Base-by-base conservation (phyloP, 2,329 filamentous ascomycete genomes). In the Simplicillium sp. region DNA sequence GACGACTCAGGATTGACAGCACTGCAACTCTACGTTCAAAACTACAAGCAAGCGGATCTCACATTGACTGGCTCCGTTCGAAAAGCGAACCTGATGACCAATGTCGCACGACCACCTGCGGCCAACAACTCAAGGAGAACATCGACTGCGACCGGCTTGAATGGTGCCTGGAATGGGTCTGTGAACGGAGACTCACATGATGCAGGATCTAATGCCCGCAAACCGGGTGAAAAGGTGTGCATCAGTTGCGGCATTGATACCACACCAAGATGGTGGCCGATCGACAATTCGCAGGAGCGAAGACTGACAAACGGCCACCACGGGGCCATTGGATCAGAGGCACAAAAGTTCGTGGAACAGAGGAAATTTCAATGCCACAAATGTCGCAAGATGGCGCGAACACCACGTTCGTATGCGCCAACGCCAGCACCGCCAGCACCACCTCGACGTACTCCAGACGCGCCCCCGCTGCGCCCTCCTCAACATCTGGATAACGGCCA, bases 31-130 rank as follows among this genome's bases (percentile, higher is more conserved):
- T 98, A 85, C 57, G 86, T 84, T 35, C 82, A 83, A 50, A 88
- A 82, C 43, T 96, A 87, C 68, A 98, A 98, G 61, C 90, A 97
- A 62, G 90, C 92, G 8, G 92, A 98, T 57, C 74, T 90, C 33
- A 79, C 85, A 3, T 67, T 96, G 51, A 96, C 89, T 3, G 92
- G 92, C 20, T 96, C 90, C 14, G 87, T 92, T 16, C 83, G 92
- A 41, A 96, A 95, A 62, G 90, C 92, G 16, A 92, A 87, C 44
- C 73, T 92, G 34, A 75, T 82, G 54, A 78, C 77, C 42, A 72
- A 76, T 38, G 77, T 76, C 20, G 74, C 75, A 64, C 62, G 53
- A 60, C 63, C 3, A 54, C 57, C 28, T n/a, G n/a, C n/a, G n/a
- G 54, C 60, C 52, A 33, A 63, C 44, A 9, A 40, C 47, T 3